phyloP scores from a whole-genome alignment of 768 basidiomycete species.

The Suillus subluteus region DNA sequence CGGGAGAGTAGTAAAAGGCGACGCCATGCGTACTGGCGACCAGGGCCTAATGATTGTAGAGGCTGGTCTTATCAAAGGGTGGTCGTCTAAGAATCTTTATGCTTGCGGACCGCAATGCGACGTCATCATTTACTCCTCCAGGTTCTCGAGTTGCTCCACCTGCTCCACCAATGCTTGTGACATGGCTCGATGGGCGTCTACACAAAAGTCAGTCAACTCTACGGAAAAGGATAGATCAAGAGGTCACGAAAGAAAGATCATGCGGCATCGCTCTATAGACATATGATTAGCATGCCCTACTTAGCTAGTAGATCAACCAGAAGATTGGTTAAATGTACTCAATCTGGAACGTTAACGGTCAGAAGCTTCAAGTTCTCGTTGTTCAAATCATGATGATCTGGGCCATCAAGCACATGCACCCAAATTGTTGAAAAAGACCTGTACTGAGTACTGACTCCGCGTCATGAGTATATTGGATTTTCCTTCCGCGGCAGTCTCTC shows the following conservation, averaged over 20 bases:
- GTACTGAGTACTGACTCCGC: no score
- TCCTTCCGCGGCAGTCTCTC: no score
- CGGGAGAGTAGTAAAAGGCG: conserved; percentile 28
- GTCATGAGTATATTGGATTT: no score
- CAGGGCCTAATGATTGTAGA: neutral
- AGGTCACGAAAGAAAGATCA: neutral
- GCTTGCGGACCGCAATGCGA: neutral
- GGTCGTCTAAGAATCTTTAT: neutral
- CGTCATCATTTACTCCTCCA: no score
- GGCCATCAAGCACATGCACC: neutral
- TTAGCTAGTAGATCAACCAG: neutral
- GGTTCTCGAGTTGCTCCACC: conserved; percentile 3
- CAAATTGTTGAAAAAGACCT: neutral
- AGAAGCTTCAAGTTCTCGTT: neutral
- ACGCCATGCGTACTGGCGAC: conserved; percentile 8
- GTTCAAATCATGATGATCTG: neutral
- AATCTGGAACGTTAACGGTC: neutral
- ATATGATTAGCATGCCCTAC: neutral
- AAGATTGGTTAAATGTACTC: neutral
- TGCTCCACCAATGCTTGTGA: neutral
- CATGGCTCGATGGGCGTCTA: neutral
- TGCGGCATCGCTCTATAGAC: neutral
- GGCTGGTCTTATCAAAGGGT: neutral
- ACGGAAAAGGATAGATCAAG: neutral
- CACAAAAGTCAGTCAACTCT: neutral